phyloP scores from a whole-genome alignment of 1,284 basidiomycete species.

The Rugosomyces carneus region DNA sequence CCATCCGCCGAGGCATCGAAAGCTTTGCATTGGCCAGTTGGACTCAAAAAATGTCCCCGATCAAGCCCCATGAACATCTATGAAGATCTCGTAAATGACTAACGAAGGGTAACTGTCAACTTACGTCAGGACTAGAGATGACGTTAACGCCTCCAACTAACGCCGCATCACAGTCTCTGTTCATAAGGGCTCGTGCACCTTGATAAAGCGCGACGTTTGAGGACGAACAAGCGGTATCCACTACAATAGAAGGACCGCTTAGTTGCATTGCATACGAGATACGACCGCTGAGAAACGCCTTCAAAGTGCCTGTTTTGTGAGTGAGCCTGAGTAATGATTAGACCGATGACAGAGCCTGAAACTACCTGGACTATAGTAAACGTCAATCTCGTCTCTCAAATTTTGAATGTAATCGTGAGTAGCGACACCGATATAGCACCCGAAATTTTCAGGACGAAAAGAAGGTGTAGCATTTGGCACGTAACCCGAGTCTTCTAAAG shows the following conservation, averaged over 20 bases:
- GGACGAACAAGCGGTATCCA: conserved; percentile 72
- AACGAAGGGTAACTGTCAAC: conserved; percentile 18
- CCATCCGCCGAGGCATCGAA: conserved; percentile 70
- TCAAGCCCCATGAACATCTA: conserved; percentile 69
- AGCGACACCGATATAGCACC: conserved; percentile 60
- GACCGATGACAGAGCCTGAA: background rate
- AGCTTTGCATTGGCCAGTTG: conserved; percentile 61
- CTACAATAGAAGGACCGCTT: conserved; percentile 61
- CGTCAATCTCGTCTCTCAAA: conserved; percentile 53
- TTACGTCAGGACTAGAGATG: conserved; percentile 65
- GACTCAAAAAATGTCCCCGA: conserved; percentile 61
- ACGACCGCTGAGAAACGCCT: conserved; percentile 63
- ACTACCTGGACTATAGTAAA: conserved; percentile 65
- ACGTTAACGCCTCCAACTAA: conserved; percentile 71
- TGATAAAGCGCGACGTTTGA: conserved; percentile 63
- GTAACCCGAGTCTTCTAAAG: conserved; percentile 65
- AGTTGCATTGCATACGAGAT: conserved; percentile 63
- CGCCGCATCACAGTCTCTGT: conserved; percentile 59
- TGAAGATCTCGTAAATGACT: background rate
- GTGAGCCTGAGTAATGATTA: background rate
- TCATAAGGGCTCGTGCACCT: conserved; percentile 56
- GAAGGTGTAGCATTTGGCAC: conserved; percentile 49
- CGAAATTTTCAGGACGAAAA: conserved; percentile 49
- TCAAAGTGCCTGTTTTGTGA: conserved; percentile 47
- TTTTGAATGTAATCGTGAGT: conserved; percentile 68